Conservation (phyloP, 805 yeast species). For the Barnettozyma siamensis region DNA sequence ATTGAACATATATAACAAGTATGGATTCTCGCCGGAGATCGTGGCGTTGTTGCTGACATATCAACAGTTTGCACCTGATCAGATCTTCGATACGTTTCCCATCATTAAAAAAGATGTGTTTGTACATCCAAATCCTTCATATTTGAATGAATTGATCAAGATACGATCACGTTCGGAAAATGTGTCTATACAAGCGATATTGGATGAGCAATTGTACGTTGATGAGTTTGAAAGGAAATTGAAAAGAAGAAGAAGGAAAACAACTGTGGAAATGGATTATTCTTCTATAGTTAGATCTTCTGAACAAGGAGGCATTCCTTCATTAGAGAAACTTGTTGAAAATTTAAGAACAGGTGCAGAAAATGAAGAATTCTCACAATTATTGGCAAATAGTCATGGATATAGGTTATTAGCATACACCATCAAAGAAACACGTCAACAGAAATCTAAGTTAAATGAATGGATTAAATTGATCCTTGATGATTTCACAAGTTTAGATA, state of each 20-base stretch:
- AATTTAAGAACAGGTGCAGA: slow-evolving; percentile 2
- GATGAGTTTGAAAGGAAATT: slow-evolving; percentile 14
- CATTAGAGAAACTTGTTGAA: slow-evolving; percentile 6
- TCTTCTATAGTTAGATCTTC: slow-evolving; percentile 1
- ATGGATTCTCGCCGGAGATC: slow-evolving; percentile 16
- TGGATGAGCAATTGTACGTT: slow-evolving; percentile 5
- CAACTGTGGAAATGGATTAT: slow-evolving; percentile 5
- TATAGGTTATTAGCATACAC: slow-evolving; percentile 7
- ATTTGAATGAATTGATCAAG: slow-evolving; percentile 5
- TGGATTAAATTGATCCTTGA: slow-evolving; percentile 13
- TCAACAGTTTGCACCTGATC: slow-evolving; percentile 20
- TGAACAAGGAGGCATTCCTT: slow-evolving; percentile 4
- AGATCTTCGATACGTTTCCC: slow-evolving; percentile 24
- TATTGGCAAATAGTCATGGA: slow-evolving; percentile 10
- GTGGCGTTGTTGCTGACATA: slow-evolving; percentile 20
- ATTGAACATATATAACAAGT: slow-evolving; percentile 18
- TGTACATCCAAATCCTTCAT: slow-evolving; percentile 13
- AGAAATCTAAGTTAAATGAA: slow-evolving; percentile 5
- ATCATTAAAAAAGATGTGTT: slow-evolving; percentile 23
- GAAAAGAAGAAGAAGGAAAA: slow-evolving; percentile 15
- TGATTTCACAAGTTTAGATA: neutral
- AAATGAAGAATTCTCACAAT: slow-evolving; percentile 8
- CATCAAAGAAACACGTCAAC: slow-evolving; percentile 1
- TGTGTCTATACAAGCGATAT: neutral
- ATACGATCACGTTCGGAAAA: slow-evolving; percentile 1